phyloP scores from a whole-genome alignment of 768 basidiomycete genomes.

The Trametes villosa region DNA sequence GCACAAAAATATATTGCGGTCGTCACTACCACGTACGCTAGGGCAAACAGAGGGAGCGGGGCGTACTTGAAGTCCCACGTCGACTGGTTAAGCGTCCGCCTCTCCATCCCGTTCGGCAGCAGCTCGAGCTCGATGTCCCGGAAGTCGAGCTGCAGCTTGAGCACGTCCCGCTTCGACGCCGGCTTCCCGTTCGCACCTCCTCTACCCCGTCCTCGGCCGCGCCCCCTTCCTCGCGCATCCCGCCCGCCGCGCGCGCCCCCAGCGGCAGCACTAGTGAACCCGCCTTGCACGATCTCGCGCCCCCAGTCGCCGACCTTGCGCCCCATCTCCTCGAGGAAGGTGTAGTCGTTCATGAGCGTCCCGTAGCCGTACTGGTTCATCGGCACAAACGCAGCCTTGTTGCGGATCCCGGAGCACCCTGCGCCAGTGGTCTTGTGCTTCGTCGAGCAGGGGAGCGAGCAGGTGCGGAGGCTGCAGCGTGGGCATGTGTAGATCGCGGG shows the following conservation, averaged over 20 bases:
- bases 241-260: conserved; percentile 26
- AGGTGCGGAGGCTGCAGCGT: conserved; percentile 69
- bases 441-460: conserved; percentile 70
- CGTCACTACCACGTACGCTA: conserved; percentile 6
- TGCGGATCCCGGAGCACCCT: conserved; percentile 72
- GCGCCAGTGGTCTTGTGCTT: conserved; percentile 62
- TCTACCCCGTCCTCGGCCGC: conserved; percentile 37
- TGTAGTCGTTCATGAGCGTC: conserved; percentile 88
- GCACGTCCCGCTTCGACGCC: conserved; percentile 63
- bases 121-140: conserved; percentile 76
- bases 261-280: conserved; percentile 43
- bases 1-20: conserved; percentile 18
- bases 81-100: conserved; percentile 77
- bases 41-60: conserved; percentile 17
- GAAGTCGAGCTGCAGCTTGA: conserved; percentile 69
- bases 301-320: conserved; percentile 79
- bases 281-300: conserved; percentile 64
- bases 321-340: conserved; percentile 82
- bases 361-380: conserved; percentile 88
- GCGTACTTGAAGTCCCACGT: conserved; percentile 81
- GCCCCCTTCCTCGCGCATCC: conserved; percentile 23
- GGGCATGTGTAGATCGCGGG: conserved; percentile 79
- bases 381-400: conserved; percentile 74
- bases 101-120: conserved; percentile 83
- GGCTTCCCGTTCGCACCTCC: conserved; percentile 35